Conservation (phyloP, 176 grass and related monocot species). For the Alloteropsis semialata region DNA sequence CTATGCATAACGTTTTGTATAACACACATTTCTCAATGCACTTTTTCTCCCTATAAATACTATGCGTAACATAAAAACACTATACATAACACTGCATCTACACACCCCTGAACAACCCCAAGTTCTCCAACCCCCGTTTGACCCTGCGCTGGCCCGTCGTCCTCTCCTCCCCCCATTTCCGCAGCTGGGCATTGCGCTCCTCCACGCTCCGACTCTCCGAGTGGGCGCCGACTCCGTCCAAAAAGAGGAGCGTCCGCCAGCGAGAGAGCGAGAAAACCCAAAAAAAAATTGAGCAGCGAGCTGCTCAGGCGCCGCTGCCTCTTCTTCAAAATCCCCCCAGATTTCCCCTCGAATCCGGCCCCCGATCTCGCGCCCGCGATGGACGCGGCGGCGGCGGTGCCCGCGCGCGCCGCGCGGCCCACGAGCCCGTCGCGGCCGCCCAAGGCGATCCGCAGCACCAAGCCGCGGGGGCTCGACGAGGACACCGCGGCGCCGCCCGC, state of each 20-base stretch:
- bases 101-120: too few species aligned
- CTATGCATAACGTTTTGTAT: too few species aligned
- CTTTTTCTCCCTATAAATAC: too few species aligned
- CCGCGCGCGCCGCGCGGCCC: constrained; percentile 27
- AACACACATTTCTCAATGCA: too few species aligned
- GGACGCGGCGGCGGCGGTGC: constrained; percentile 8
- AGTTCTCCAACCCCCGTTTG: neutral
- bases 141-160: neutral
- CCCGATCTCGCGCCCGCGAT: constrained; percentile 28
- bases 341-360: constrained; percentile 1
- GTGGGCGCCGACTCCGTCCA: constrained; percentile 43
- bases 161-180: neutral
- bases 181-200: neutral
- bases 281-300: neutral
- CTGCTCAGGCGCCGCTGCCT: constrained; percentile 19
- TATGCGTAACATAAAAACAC: too few species aligned
- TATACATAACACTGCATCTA: too few species aligned
- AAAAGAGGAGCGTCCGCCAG: constrained; percentile 21
- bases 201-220: neutral
- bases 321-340: constrained; percentile 18
- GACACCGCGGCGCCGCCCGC: constrained; percentile 66
- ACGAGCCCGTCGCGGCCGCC: constrained; percentile 72
- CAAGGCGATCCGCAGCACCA: constrained; percentile 71
- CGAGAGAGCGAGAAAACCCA: too few species aligned
- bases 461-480: constrained; percentile 84